Evolutionary conservation across 2,329 filamentous ascomycete genomes (phyloP), one percentile per base, ranked within the genome.

Genomic region (Stemphylium beticola): DNA sequence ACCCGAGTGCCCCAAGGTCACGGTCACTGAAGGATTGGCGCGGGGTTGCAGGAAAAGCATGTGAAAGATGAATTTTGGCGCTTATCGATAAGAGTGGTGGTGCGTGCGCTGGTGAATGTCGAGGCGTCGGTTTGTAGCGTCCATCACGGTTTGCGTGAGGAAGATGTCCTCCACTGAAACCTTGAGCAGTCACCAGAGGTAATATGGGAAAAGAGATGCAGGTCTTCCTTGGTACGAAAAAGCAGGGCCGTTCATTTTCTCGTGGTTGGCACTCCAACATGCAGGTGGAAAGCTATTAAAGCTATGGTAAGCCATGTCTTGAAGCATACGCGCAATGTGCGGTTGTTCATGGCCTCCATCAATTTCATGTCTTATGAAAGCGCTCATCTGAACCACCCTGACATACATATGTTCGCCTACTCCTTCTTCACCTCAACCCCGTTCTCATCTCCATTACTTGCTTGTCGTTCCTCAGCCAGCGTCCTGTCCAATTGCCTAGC

Each of bases 401-500:
- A 17, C 4, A 8, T 8, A 18, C 11, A 29, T 46, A 8, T 31
- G 18, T 24, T 11, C 26, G 18, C 22, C 43, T 49, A 46, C 18
- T 50, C 41, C 24, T 49, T 58, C 40, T 58, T 63, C 24, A 51
- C 53, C 15, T 62, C 55, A 4, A 32, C 4, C 4, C 53, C 62
- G 33, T 61, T 62, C 45, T 53, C 49, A 7, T 42, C 49, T 12
- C 37, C 49, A 2, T 55, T 51, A 3, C 26, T 39, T 24, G 51
- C 47, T 24, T 62, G 60, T 26, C 60, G 50, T 3, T 65, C 68
- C 42, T 70, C 66, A 24, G 62, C 38, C 29, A 56, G 50, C 11
- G 58, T 61, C 32, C 71, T 62, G 39, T 64, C 57, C 34, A 72
- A 45, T 47, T 74, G 72, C 6, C 56, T 53, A 22, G 67, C 60